These are phyloP conservation scores for Austroboletus festivus DNA, from an alignment of 768 basidiomycete species.

Conservation along the genomic window DNA sequence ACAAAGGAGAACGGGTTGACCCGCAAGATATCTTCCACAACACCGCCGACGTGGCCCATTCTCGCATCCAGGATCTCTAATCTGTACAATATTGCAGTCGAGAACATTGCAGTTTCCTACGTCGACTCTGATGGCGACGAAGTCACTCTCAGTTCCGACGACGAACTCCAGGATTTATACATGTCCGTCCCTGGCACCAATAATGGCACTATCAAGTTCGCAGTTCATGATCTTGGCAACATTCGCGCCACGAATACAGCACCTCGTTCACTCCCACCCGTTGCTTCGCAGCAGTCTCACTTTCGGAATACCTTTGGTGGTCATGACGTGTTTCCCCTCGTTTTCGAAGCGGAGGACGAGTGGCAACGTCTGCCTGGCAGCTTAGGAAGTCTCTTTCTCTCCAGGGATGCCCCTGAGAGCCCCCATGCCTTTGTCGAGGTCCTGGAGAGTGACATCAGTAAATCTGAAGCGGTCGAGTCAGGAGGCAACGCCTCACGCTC, in stretches of 20 bases:
- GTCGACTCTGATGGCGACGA: slow-evolving; percentile 71
- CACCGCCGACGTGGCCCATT: slow-evolving; percentile 51
- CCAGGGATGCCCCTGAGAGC: slow-evolving; percentile 33
- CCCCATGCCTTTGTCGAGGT: slow-evolving; percentile 68
- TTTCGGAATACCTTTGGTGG: slow-evolving; percentile 63
- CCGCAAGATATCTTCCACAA: slow-evolving; percentile 55
- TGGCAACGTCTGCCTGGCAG: slow-evolving; percentile 57
- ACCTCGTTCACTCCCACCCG: slow-evolving; percentile 31
- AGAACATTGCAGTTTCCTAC: slow-evolving; percentile 66
- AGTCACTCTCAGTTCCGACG: slow-evolving; percentile 72
- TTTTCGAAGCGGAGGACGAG: slow-evolving; percentile 52
- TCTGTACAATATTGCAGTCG: slow-evolving; percentile 55
- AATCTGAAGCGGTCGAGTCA: slow-evolving; percentile 30
- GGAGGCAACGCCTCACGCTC: slow-evolving; percentile 30
- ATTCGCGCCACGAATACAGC: slow-evolving; percentile 34
- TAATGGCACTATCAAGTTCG: slow-evolving; percentile 49
- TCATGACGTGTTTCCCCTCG: slow-evolving; percentile 42
- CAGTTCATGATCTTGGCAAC: slow-evolving; percentile 54
- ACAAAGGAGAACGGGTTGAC: slow-evolving; percentile 52
- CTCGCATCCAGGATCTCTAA: slow-evolving; percentile 54
- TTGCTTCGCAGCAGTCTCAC: slow-evolving; percentile 33
- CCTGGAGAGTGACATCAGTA: slow-evolving; percentile 41
- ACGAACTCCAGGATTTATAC: slow-evolving; percentile 77
- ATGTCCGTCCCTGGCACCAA: slow-evolving; percentile 26
- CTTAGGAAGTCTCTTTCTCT: slow-evolving; percentile 41